A percentile compares a stretch with the other conserved stretches of the same genome.
Evolutionary conservation across 768 basidiomycete species (phyloP).

Genomic region (Austroboletus eburneus): DNA sequence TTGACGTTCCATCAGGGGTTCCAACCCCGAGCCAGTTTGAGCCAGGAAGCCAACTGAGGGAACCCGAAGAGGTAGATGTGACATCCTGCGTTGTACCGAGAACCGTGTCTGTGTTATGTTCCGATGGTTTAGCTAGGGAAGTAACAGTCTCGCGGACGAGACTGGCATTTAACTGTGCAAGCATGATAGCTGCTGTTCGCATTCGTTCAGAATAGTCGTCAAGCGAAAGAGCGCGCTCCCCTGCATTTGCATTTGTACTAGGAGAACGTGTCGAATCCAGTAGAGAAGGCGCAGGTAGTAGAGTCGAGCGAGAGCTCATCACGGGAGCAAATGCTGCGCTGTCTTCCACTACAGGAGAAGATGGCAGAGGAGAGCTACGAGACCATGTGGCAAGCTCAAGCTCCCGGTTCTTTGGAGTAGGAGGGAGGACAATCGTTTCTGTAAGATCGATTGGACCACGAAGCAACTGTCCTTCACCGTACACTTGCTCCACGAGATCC

Average conservation of each 20-base stretch:
- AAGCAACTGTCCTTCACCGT: conserved; percentile 73
- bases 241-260: neutral
- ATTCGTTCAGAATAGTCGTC: conserved; percentile 99
- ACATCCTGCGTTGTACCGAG: conserved; percentile 10
- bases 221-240: conserved; percentile 56
- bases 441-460: conserved; percentile 74
- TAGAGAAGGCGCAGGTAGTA: neutral
- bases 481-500: conserved; percentile 94
- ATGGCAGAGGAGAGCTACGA: conserved; percentile 42
- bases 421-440: conserved; percentile 79
- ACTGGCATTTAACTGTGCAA: conserved; percentile 89
- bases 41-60: conserved; percentile 51
- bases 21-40: conserved; percentile 45
- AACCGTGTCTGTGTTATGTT: conserved; percentile 1
- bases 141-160: conserved; percentile 53
- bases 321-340: conserved; percentile 22
- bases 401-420: conserved; percentile 82
- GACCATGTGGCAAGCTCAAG: conserved; percentile 87
- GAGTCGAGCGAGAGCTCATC: conserved; percentile 6
- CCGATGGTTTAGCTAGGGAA: conserved; percentile 12
- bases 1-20: conserved; percentile 19
- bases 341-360: conserved; percentile 43
- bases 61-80: conserved; percentile 20
- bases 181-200: conserved; percentile 98
- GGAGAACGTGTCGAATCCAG: conserved; percentile 6